These are phyloP conservation scores for Wickerhamiella siamensis DNA, from an alignment of 805 yeast genomes.

Conservation along the genomic window DNA sequence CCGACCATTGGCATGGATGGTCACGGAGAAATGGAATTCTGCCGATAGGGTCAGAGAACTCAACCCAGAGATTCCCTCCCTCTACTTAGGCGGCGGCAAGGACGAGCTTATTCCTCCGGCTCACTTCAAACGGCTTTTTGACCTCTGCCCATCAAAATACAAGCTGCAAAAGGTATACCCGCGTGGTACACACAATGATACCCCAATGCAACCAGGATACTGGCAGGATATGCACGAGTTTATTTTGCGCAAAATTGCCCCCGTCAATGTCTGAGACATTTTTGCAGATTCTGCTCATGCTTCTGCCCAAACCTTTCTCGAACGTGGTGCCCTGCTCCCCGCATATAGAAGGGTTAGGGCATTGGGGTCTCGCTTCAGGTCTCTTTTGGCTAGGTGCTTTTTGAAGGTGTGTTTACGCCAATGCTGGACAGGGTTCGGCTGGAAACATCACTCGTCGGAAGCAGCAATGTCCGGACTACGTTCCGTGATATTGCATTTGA, in stretches of 20 bases:
- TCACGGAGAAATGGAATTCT: constrained; percentile 75
- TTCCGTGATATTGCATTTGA: too few species aligned
- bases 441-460: too few species aligned
- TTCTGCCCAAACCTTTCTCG: too few species aligned
- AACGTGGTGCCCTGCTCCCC: too few species aligned
- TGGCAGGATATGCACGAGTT: constrained; percentile 59
- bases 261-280: not conserved
- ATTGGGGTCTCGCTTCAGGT: too few species aligned
- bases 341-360: too few species aligned
- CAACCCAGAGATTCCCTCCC: constrained; percentile 43
- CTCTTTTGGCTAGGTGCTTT: too few species aligned
- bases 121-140: constrained; percentile 55
- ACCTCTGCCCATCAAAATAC: constrained; percentile 33
- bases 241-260: constrained; percentile 17
- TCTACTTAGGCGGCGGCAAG: constrained; percentile 54
- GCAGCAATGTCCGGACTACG: too few species aligned
- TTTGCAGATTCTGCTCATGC: too few species aligned
- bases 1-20: constrained; percentile 37
- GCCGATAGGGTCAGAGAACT: constrained; percentile 42
- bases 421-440: too few species aligned
- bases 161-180: constrained; percentile 44
- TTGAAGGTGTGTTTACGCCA: too few species aligned
- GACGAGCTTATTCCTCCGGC: constrained; percentile 89
- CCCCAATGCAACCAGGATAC: constrained; percentile 58
- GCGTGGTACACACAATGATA: constrained; percentile 68